Percentiles rank a stretch among this genome's conserved stretches.
Conservation (phyloP, 352 stramenopile genomes). For the Globisporangium cederbergense region DNA sequence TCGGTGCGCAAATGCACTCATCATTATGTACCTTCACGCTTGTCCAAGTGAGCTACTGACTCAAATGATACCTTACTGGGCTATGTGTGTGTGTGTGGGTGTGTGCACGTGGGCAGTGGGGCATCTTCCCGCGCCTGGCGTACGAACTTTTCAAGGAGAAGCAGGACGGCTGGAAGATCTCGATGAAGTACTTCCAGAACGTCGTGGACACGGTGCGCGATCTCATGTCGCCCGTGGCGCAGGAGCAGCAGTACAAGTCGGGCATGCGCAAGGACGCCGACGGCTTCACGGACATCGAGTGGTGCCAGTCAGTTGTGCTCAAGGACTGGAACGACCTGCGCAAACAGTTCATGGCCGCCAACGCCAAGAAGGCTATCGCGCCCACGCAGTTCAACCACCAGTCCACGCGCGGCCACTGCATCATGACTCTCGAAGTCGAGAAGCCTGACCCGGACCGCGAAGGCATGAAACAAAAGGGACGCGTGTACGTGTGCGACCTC, state of each 20-base stretch:
- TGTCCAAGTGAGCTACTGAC: not conserved
- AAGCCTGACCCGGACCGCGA: conserved; percentile 90
- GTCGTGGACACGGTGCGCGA: conserved; percentile 94
- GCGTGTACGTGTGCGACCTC: conserved; percentile 93
- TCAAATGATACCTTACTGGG: not conserved
- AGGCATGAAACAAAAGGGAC: conserved; percentile 86
- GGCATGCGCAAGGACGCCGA: conserved; percentile 93
- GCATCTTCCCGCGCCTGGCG: conserved; percentile 89
- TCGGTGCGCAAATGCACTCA: conserved; percentile 24
- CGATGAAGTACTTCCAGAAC: conserved; percentile 98
- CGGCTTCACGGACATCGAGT: conserved; percentile 95
- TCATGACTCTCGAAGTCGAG: conserved; percentile 94
- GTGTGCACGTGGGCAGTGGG: conserved; percentile 57
- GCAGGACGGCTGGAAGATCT: conserved; percentile 95
- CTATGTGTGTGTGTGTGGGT: not conserved
- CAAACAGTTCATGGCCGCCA: conserved; percentile 88
- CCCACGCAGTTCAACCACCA: conserved; percentile 95
- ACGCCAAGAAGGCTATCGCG: conserved; percentile 91
- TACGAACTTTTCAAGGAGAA: conserved; percentile 95
- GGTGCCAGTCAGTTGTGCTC: conserved; percentile 90
- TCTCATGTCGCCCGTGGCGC: conserved; percentile 90
- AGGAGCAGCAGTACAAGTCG: conserved; percentile 94
- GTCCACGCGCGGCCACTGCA: conserved; percentile 92
- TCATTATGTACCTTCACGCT: not conserved
- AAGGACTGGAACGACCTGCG: conserved; percentile 94